Conservation (phyloP, 2,329 filamentous ascomycete species). For the Penicillium sp. region DNA sequence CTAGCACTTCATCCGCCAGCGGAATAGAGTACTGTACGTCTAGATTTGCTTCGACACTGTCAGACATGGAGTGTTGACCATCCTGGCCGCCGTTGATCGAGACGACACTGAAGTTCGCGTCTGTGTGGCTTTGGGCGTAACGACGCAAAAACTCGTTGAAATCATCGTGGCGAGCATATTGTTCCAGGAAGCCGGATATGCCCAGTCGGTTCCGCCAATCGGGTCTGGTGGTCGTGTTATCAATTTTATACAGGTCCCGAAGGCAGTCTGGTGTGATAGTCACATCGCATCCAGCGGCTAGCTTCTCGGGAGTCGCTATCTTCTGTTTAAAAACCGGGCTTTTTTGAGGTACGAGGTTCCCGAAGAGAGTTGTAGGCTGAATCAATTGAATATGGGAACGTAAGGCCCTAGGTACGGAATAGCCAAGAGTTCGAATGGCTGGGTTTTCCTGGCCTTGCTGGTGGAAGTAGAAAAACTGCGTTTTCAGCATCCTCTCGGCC, state of each 20-base stretch:
- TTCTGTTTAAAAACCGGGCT: conserved; percentile 24
- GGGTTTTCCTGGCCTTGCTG: conserved; percentile 36
- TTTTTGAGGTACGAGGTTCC: conserved; percentile 40
- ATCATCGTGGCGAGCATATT: conserved; percentile 48
- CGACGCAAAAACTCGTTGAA: conserved; percentile 48
- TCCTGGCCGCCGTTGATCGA: conserved; percentile 51
- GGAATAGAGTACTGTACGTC: conserved; percentile 55
- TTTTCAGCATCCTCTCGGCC: conserved; percentile 50
- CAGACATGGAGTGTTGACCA: conserved; percentile 36
- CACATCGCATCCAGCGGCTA: conserved; percentile 31
- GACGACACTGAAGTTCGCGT: conserved; percentile 49
- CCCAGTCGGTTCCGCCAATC: conserved; percentile 36
- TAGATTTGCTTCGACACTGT: conserved; percentile 53
- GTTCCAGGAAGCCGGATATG: conserved; percentile 43
- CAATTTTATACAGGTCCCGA: conserved; percentile 43
- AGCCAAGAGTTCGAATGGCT: conserved; percentile 50
- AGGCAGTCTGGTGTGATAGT: conserved; percentile 45
- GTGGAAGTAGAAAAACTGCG: conserved; percentile 51
- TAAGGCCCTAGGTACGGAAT: conserved; percentile 53
- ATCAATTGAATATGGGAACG: conserved; percentile 52
- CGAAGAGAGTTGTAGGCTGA: conserved; percentile 58
- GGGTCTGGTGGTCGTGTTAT: conserved; percentile 24
- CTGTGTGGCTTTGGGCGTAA: conserved; percentile 46
- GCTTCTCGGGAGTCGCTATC: conserved; percentile 11
- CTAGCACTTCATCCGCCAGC: conserved; percentile 47